Conservation (phyloP, 2,329 filamentous ascomycete genomes). For the Phaeosphaeria sp. region DNA sequence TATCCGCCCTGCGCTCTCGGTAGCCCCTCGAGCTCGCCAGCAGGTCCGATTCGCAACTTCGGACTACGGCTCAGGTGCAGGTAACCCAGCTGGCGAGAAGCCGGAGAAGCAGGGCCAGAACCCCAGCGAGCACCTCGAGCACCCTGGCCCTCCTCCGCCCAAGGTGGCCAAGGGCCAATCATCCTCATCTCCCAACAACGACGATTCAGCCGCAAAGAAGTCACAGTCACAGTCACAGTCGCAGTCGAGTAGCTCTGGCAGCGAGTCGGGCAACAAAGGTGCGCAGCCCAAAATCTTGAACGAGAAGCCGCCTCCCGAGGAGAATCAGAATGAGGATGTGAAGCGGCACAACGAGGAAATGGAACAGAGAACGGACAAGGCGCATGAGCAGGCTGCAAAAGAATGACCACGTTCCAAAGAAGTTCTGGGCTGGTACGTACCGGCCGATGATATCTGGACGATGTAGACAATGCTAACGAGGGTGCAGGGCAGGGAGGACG, state of each 20-base stretch:
- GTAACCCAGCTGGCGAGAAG: conserved; percentile 53
- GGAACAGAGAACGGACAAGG: conserved; percentile 51
- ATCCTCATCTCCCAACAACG: conserved; percentile 38
- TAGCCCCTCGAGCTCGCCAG: conserved; percentile 33
- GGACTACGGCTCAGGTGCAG: conserved; percentile 53
- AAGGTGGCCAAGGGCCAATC: conserved; percentile 48
- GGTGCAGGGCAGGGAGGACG: neutral
- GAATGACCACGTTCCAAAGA: conserved; percentile 50
- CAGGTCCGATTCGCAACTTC: conserved; percentile 45
- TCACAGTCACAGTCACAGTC: conserved; percentile 15
- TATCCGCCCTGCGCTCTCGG: conserved; percentile 28
- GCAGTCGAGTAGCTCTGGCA: conserved; percentile 11
- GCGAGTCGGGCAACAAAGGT: conserved; percentile 33
- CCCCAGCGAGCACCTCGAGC: conserved; percentile 50
- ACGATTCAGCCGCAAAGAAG: conserved; percentile 11
- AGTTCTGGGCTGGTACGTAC: conserved; percentile 50
- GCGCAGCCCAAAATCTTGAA: conserved; percentile 54
- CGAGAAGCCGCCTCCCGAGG: conserved; percentile 40
- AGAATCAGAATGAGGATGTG: conserved; percentile 47
- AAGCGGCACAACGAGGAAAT: conserved; percentile 55
- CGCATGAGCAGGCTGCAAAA: conserved; percentile 47
- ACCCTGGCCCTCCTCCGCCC: conserved; percentile 54
- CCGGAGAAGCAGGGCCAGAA: conserved; percentile 52
- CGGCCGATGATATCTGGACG: neutral
- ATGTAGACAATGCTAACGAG: conserved; percentile 13